These are phyloP conservation scores for Hsuehochloa calcarea DNA, from an alignment of 176 grass and related monocot genomes.

Conservation along the genomic window DNA sequence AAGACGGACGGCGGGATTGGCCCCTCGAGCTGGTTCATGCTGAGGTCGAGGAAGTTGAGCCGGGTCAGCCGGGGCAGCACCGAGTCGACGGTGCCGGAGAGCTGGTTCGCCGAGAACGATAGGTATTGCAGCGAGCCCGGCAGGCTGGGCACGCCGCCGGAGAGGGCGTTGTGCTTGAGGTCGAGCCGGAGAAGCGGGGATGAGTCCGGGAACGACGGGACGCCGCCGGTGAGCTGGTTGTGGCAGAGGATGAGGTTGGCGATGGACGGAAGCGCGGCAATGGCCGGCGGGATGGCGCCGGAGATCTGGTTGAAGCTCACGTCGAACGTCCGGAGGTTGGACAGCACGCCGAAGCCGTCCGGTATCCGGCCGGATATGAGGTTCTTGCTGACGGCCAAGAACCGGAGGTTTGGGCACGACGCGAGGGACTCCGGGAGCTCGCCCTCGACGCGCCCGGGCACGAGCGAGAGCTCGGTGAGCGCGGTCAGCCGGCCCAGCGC, in stretches of 20 bases:
- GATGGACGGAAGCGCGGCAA: conserved; percentile 52
- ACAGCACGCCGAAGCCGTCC: conserved; percentile 47
- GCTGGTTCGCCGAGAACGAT: conserved; percentile 61
- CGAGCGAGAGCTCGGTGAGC: conserved; percentile 81
- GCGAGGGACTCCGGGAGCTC: conserved; percentile 53
- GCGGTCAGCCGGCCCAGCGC: conserved; percentile 54
- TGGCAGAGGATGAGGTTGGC: conserved; percentile 85
- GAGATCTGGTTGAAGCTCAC: conserved; percentile 91
- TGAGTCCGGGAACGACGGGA: conserved; percentile 61
- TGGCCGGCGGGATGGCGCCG: conserved; percentile 55
- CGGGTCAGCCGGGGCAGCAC: conserved; percentile 49
- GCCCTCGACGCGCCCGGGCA: conserved; percentile 76
- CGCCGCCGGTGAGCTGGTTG: conserved; percentile 65
- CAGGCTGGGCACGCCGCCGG: conserved; percentile 55
- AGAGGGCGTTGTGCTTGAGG: conserved; percentile 73
- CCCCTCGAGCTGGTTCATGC: conserved; percentile 76
- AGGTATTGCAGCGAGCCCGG: conserved; percentile 67
- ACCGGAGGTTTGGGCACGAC: conserved; percentile 56
- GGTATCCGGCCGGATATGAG: conserved; percentile 71
- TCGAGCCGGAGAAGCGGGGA: conserved; percentile 73
- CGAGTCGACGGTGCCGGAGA: conserved; percentile 49
- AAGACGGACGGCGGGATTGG: conserved; percentile 69
- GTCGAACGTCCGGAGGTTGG: conserved; percentile 81
- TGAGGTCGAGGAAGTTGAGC: conserved; percentile 81
- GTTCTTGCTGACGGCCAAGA: conserved; percentile 94